Conservation (phyloP, 202 grass and related monocot genomes). For the Brachypodium distachyon region DNA sequence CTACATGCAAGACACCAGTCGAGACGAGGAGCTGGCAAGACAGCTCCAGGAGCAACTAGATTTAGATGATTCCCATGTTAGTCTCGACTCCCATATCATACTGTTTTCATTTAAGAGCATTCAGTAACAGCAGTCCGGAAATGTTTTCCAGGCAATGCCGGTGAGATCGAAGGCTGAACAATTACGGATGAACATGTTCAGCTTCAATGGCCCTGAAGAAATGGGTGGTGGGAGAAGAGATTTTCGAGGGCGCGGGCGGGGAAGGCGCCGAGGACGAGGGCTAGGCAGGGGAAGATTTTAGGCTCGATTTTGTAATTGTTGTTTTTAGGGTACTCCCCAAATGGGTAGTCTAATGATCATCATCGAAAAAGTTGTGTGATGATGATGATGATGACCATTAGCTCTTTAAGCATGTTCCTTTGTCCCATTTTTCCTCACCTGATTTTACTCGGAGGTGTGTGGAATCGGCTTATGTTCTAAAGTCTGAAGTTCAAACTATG, state of each 20-base stretch:
- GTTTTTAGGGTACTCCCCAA: not conserved
- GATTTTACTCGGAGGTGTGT: not conserved
- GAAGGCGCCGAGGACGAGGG: not conserved
- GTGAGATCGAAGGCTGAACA: conserved; percentile 58
- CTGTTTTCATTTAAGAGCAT: not conserved
- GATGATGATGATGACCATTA: not conserved
- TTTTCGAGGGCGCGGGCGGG: not conserved
- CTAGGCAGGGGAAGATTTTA: not conserved
- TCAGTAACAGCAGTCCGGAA: not conserved
- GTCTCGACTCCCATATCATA: not conserved
- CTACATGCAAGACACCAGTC: conserved; percentile 49
- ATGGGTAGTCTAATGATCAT: not conserved
- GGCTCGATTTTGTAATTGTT: not conserved
- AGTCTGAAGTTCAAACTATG: not conserved
- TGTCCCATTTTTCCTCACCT: not conserved
- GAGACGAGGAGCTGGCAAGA: conserved; percentile 79
- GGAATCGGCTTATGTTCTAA: not conserved
- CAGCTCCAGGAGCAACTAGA: conserved; percentile 76
- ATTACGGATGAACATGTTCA: conserved; percentile 82
- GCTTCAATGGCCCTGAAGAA: conserved; percentile 59
- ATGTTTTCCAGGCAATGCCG: conserved; percentile 25
- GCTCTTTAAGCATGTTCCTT: not conserved
- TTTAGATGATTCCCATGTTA: conserved; percentile 61
- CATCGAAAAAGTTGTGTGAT: not conserved
- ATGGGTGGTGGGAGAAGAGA: conserved; percentile 6